Percentiles rank a stretch among this genome's conserved stretches.
Conservation (phyloP, 176 grass and related monocot genomes). For the Panicum miliaceum region DNA sequence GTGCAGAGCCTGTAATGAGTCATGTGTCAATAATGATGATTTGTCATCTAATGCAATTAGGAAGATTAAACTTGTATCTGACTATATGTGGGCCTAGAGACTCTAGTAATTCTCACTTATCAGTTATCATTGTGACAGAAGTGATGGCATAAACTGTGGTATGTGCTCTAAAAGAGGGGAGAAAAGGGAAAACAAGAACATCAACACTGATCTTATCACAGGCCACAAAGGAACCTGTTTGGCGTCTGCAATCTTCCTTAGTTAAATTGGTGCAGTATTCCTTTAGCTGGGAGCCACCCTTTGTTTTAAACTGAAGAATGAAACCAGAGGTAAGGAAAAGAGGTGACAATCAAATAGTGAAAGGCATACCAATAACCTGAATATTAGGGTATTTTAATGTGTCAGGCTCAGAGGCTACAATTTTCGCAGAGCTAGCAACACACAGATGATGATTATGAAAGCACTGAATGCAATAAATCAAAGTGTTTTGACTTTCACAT, state of each 20-base stretch:
- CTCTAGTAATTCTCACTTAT: slow-evolving; percentile 1
- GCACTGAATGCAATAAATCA: not conserved
- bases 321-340: slow-evolving; percentile 32
- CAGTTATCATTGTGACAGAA: no score
- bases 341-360: slow-evolving; percentile 21
- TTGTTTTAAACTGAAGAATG: slow-evolving; percentile 85
- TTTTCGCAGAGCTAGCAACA: not conserved
- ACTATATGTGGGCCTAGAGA: slow-evolving; percentile 2
- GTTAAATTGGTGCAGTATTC: slow-evolving; percentile 97
- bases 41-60: no score
- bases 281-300: slow-evolving; percentile 96
- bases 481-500: not conserved
- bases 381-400: slow-evolving; percentile 1
- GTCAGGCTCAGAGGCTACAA: not conserved
- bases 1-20: not conserved
- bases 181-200: slow-evolving; percentile 3
- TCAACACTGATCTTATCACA: slow-evolving; percentile 80
- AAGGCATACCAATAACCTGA: slow-evolving; percentile 10
- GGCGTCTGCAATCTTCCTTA: slow-evolving; percentile 93
- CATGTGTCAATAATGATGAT: not conserved
- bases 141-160: not conserved
- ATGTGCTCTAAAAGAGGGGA: no score
- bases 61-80: not conserved
- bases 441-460: not conserved
- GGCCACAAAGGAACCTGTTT: slow-evolving; percentile 82